Conservation (phyloP, 441 rosid genomes). For the Gossypium aridum region DNA sequence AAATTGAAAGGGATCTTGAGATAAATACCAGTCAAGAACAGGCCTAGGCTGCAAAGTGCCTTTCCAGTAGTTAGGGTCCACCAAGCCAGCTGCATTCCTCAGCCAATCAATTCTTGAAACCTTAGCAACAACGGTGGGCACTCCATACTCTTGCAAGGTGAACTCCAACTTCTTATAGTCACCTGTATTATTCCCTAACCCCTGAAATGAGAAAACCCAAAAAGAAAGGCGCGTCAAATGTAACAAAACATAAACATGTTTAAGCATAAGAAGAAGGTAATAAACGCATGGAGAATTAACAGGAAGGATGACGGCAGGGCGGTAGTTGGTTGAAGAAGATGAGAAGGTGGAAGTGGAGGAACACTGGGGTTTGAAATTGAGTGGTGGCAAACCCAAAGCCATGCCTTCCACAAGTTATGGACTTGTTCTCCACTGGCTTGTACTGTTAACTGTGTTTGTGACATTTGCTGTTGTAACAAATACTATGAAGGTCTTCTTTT, state of each 20-base stretch:
- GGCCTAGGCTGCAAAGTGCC: conserved; percentile 86
- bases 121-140: conserved; percentile 60
- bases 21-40: conserved; percentile 78
- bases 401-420: conserved; percentile 18
- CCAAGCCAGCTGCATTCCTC: conserved; percentile 88
- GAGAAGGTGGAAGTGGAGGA: conserved; percentile 21
- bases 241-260: neutral
- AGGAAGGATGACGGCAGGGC: conserved; percentile 91
- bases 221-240: neutral
- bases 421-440: neutral
- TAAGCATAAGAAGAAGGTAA: neutral
- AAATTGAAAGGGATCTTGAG: neutral
- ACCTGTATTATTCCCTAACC: conserved; percentile 78
- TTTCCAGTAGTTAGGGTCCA: conserved; percentile 84
- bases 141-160: conserved; percentile 50
- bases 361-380: conserved; percentile 26
- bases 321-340: conserved; percentile 26
- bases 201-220: conserved; percentile 31
- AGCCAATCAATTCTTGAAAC: conserved; percentile 86
- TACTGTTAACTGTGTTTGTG: neutral
- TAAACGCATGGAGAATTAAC: conserved; percentile 22
- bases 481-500: neutral
- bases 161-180: conserved; percentile 65
- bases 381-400: conserved; percentile 44
- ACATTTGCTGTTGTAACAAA: neutral